Conservation (phyloP, 1,139 yeast genomes). For the Saccharomyces hybrid region DNA sequence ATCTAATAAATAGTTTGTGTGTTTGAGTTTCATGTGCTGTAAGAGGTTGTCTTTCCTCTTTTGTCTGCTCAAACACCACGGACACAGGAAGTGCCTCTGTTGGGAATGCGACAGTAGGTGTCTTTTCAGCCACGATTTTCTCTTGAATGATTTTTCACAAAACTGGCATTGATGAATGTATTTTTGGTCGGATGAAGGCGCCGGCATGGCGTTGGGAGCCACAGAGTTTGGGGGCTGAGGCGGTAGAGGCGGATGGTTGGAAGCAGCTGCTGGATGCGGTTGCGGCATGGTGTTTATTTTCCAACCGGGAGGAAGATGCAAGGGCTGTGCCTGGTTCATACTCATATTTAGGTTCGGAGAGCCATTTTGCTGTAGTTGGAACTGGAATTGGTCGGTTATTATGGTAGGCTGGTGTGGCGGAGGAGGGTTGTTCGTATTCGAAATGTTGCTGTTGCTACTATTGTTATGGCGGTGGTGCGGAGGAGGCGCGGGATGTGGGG, state of each 20-base stretch:
- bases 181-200: constrained; percentile 2
- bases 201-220: background rate
- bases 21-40: constrained; percentile 29
- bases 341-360: background rate
- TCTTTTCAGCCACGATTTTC: constrained; percentile 89
- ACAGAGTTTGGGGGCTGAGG: constrained; percentile 34
- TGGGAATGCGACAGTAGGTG: constrained; percentile 83
- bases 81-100: constrained; percentile 78
- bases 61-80: constrained; percentile 72
- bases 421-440: background rate
- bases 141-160: constrained; percentile 66
- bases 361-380: background rate
- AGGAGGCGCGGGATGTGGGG: background rate
- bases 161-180: constrained; percentile 68
- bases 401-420: background rate
- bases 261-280: constrained; percentile 10
- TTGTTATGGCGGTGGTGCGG: background rate
- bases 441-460: background rate
- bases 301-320: background rate
- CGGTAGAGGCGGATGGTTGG: background rate
- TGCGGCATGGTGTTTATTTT: constrained; percentile 3
- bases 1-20: constrained; percentile 21
- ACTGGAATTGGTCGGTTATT: background rate
- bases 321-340: background rate
- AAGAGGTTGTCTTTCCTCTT: constrained; percentile 53